Base-by-base conservation (phyloP, 257 asterid genomes). In the Nicotiana noctiflora region DNA sequence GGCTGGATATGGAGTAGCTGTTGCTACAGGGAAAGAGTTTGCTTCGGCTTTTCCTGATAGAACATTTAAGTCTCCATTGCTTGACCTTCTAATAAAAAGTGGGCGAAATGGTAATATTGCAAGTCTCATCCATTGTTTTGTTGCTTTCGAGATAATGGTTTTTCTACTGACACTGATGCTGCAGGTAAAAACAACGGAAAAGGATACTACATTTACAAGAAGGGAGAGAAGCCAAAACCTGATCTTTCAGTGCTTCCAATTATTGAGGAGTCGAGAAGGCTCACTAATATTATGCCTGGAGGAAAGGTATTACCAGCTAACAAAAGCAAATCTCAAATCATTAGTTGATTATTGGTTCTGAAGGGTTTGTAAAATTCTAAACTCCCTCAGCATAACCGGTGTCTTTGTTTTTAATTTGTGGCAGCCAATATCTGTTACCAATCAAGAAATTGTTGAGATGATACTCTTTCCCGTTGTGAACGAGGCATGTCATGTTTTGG, bases 401-500 rank as follows among this genome's bases (percentile, higher is more conserved):
- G 53, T 23, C 31, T 14, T 17, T 13, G 18, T 83, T 63, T 81
- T 75, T 78, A 61, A 61, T 79, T 85, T 51, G n/a, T 27, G 87
- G 86, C 96, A 95, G 99, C 96, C 98, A 67, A 86, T 93, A 88
- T 89, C 93, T 27, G 80, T 95, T 63, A 89, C 96, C 25, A 98
- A 95, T 86, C 89, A 88, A 86, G 97, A 95, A 89, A 86, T 95
- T 78, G 92, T 93, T 72, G 95, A 92, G 90, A 95, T 95, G 99
- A 81, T 95, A 79, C 91, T 95, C 82, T 93, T 95, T 87, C 98
- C 99, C 0, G 95, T 95, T 67, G 98, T 93, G 85, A 95, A 93
- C 53, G 99, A 95, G 89, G 95, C 98, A 57, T 95, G 98, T 77
- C 97, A 94, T 57, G 96, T 95, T 74, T 79, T 95, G 89, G 97